phyloP scores from a whole-genome alignment of 352 stramenopile genomes.

The Globisporangium paroecandrum region DNA sequence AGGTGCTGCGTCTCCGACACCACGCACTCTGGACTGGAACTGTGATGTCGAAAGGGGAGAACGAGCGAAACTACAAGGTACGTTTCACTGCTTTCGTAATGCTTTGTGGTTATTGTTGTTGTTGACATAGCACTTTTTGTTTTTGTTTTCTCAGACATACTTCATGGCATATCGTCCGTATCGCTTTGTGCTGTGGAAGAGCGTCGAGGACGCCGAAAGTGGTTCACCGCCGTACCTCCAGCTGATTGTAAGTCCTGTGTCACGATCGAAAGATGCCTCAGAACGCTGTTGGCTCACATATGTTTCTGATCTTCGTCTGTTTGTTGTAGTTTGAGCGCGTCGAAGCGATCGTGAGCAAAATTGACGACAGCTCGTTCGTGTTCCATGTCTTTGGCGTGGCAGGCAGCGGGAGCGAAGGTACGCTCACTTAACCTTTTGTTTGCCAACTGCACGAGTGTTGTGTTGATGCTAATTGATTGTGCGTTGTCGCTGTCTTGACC shows the following conservation, averaged over 20 bases:
- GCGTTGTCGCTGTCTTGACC: not conserved
- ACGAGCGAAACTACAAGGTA: conserved; percentile 71
- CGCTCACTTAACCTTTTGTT: not conserved
- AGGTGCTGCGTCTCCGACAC: conserved; percentile 48
- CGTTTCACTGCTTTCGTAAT: not conserved
- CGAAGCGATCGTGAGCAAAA: conserved; percentile 57
- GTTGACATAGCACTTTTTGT: not conserved
- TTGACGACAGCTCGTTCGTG: conserved; percentile 54
- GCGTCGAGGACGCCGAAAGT: conserved; percentile 62
- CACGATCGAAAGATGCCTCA: not conserved
- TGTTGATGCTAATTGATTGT: not conserved
- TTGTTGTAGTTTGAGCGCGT: conserved; percentile 56
- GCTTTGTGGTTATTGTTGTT: not conserved
- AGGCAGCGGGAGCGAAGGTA: conserved; percentile 40
- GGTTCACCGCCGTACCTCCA: conserved; percentile 48
- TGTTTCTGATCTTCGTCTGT: not conserved
- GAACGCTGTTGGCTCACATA: not conserved
- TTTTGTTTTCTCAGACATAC: conserved; percentile 32
- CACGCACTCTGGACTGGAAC: conserved; percentile 68
- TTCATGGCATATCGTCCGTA: conserved; percentile 66
- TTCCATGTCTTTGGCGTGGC: conserved; percentile 65
- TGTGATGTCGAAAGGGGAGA: conserved; percentile 58
- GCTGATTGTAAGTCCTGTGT: conserved; percentile 47
- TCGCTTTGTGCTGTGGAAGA: conserved; percentile 83
- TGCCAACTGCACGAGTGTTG: not conserved